Conservation (phyloP, 2,329 filamentous ascomycete species). For the Ceratocystiopsis sp. region DNA sequence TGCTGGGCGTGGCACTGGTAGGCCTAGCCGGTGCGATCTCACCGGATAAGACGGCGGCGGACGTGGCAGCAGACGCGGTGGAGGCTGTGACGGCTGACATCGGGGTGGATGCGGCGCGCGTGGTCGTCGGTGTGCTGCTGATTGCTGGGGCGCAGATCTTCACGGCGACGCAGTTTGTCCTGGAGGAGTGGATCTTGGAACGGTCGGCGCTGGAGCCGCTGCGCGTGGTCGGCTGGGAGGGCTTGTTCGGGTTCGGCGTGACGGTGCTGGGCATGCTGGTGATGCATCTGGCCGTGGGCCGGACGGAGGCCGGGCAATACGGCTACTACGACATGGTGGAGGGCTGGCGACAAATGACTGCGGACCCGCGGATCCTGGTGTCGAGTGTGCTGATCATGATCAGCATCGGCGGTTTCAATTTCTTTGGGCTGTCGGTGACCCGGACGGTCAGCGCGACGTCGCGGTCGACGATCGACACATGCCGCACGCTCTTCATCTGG, state of each 20-base stretch:
- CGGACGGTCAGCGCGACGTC: constrained; percentile 80
- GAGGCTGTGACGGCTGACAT: constrained; percentile 18
- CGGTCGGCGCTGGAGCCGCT: constrained; percentile 54
- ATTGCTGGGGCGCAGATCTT: constrained; percentile 95
- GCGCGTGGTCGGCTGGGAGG: constrained; percentile 90
- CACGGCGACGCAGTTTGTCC: constrained; percentile 87
- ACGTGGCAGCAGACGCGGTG: constrained; percentile 9
- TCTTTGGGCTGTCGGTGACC: constrained; percentile 91
- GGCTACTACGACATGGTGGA: constrained; percentile 87
- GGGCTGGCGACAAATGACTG: constrained; percentile 64
- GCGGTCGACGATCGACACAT: constrained; percentile 91
- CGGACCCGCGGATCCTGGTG: constrained; percentile 51
- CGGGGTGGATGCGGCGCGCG: constrained; percentile 37
- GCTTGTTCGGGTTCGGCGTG: constrained; percentile 70
- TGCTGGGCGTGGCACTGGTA: constrained; percentile 74
- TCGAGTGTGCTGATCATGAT: constrained; percentile 89
- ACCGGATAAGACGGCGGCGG: constrained; percentile 38
- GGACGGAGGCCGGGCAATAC: constrained; percentile 52
- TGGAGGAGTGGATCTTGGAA: constrained; percentile 83
- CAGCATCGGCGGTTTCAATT: constrained; percentile 98
- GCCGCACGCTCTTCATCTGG: constrained; percentile 96
- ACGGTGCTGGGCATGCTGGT: constrained; percentile 67
- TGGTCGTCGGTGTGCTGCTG: constrained; percentile 68
- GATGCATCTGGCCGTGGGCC: constrained; percentile 60
- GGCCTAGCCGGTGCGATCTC: constrained; percentile 77